These are phyloP conservation scores for Diaporthe amygdali DNA, from an alignment of 2,329 filamentous ascomycete genomes.

Conservation along the genomic window DNA sequence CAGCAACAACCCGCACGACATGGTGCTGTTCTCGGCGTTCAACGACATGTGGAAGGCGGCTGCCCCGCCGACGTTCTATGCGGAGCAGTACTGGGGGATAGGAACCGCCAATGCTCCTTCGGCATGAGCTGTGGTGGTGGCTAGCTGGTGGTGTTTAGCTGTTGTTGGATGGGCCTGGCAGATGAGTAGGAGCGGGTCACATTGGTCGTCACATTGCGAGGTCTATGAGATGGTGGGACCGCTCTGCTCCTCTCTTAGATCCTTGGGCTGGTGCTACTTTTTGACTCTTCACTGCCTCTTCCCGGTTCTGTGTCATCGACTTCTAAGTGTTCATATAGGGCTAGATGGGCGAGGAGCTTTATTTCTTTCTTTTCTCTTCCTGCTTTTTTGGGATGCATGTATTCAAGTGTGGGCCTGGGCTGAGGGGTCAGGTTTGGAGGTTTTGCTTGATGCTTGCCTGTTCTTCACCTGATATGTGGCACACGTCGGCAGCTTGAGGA, in stretches of 20 bases:
- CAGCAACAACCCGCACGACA: slow-evolving; percentile 47
- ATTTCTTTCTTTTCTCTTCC: not conserved
- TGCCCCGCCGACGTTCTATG: slow-evolving; percentile 64
- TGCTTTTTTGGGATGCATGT: not conserved
- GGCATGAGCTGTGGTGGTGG: not conserved
- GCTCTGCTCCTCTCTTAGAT: not conserved
- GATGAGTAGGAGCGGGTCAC: not conserved
- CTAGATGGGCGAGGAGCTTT: not conserved
- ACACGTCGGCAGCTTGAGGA: not conserved
- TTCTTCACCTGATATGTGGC: not conserved
- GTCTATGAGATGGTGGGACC: not conserved
- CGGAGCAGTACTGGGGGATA: slow-evolving; percentile 82
- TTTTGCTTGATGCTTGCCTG: not conserved
- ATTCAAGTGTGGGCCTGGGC: not conserved
- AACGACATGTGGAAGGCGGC: slow-evolving; percentile 81
- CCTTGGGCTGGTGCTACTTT: not conserved
- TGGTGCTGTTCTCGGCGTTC: slow-evolving; percentile 81
- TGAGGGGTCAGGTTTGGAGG: not conserved
- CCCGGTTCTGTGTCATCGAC: not conserved
- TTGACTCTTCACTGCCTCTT: not conserved
- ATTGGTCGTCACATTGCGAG: not conserved
- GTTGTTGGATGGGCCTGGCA: not conserved
- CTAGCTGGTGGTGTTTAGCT: not conserved
- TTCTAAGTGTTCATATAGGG: not conserved
- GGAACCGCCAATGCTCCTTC: slow-evolving; percentile 26